Evolutionary conservation across 805 yeast species (phyloP), one percentile per base, ranked within the genome.

Genomic region (Barnettozyma vustinii): DNA sequence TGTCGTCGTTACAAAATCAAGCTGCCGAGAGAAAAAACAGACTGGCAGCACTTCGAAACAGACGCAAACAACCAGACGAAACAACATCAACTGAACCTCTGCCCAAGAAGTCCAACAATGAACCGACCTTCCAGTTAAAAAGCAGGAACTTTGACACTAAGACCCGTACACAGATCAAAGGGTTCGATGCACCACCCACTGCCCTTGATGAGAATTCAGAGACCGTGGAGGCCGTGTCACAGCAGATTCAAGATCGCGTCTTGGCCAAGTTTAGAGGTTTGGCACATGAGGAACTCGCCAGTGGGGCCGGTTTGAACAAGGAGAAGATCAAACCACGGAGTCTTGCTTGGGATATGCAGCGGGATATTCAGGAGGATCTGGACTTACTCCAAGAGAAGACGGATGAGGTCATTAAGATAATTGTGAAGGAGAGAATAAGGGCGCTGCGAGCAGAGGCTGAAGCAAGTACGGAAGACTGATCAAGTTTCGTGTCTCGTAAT

Each of bases 351-450:
- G 75, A 67, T 60, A 56, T 71, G 60, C 69, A 62, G 52, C 56
- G 66, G 16, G 74, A 70, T 49, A 50, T 79, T 9, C 59, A 66
- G 32, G 67, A 64, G 0, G 68, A 70, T 36, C 44, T 76, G 43
- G 67, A 68, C 12, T 54, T 64, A 5, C 54, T 77, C n/a, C 64
- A 70, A 2, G 62, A 64, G 23, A 59, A 66, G 43, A 80, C 83
- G 0, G 71, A 77, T 40, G 61, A 59, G n/a, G 70, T 69, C 1
- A 65, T 79, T 1, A 63, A 64, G 13, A 53, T 61, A 16, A 42
- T 71, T 7, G 70, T 75, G 18, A 67, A 74, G 49, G 71, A 70
- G 41, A 59, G 71, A 32, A 47, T 60, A 35, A 44, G 53, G 33
- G 47, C 42, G 30, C 20, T 50, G 30, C 32, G 53, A 37, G 48